Base-by-base conservation (phyloP, 495 filamentous ascomycete species). In the Neurospora pannonica region DNA sequence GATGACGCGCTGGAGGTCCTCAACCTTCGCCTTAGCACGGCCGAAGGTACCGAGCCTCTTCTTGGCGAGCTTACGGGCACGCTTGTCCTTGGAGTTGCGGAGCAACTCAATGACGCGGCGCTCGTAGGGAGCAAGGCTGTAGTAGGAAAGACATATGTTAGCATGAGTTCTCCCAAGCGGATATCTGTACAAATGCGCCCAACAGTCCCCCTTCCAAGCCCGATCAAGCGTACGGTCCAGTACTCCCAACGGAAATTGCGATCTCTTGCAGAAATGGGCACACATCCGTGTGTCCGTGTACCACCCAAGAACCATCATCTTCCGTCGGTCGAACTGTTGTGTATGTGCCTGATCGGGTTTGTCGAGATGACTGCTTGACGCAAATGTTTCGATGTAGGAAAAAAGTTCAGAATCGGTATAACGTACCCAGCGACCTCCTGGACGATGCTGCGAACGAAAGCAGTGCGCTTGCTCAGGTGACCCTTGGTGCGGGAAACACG, bases 1-100 rank as follows among this genome's bases (percentile, higher is more conserved):
- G 85, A 98, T 98, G 84, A 98, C 92, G 80, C 92, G 90, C 87
- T 93, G 92, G 87, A 99, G 93, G 88, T 97, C 94, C 83, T 99
- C 96, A 77, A 98, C 96, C 94, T 98, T 98, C 82, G 89, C 89
- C 95, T 99, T 99, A 78, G 95, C 96, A 82, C 96, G 94, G 80
- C 90, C 91, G 86, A 97, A 98, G 79, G 96, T 98, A 81, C 96
- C 96, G 88, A 99, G 95, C 86, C 96, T 89, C 92, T 97, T 98
- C 95, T 99, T 99, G 78, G 96, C 96, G 82, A 97, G 92, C 91
- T 98, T 98, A 77, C 96, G 89, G 76, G 96, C 96, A 86, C 96
- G 93, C 92, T 99, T 99, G 86, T 99, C 96, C 88, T 97, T 97
- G 88, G 91, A 90, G 90, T 98, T 99, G 79, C 96, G 93, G 84